Base-by-base conservation (phyloP, 805 yeast genomes). In the Hagleromyces aurorensis region DNA sequence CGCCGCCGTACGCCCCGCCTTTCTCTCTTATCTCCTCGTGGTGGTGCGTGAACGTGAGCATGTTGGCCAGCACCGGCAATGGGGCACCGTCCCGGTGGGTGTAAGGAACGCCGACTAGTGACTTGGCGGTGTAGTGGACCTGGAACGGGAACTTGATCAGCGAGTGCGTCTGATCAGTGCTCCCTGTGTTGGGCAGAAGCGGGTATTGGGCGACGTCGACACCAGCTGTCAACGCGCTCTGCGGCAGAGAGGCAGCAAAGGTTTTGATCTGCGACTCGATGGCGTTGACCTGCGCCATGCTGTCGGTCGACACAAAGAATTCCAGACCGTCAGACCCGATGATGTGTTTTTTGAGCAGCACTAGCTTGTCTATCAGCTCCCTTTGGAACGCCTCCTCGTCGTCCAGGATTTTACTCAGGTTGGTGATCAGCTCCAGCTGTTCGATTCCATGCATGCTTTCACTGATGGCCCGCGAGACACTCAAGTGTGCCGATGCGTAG, bases 1-100 rank as follows among this genome's bases (percentile, higher is more conserved):
- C 98, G 5, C 95, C 97, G 6, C 98, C 98, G 51, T 91, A 91
- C 0, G 98, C 98, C 36, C 98, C 98, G 34, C 95, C 95, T 48
- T 89, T 75, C 51, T 91, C 98, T 42, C 98, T 72, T 21, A 91
- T 75, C 40, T 86, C 94, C 8, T 84, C 72, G 55, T 91, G 98
- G 27, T 91, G 62, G 43, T 82, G 73, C 48, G 81, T 83, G 58
- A 79, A 87, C 0, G 94, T 78, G 43, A 86, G 55, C 34, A 91
- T 54, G 43, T 80, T 87, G 1, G 96, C 69, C 26, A 91, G 64
- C 0, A 91, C 73, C 55, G 84, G 94, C 24, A 91, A 66, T 1
- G 85, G 66, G 0, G 97, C 94, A 20, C 94, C 86, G 41, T 89
- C 96, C 29, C 66, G 59, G 29, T 75, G 67, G 3, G 65, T 54